phyloP scores from a whole-genome alignment of 257 asterid species.

The Capsicum chinense region DNA sequence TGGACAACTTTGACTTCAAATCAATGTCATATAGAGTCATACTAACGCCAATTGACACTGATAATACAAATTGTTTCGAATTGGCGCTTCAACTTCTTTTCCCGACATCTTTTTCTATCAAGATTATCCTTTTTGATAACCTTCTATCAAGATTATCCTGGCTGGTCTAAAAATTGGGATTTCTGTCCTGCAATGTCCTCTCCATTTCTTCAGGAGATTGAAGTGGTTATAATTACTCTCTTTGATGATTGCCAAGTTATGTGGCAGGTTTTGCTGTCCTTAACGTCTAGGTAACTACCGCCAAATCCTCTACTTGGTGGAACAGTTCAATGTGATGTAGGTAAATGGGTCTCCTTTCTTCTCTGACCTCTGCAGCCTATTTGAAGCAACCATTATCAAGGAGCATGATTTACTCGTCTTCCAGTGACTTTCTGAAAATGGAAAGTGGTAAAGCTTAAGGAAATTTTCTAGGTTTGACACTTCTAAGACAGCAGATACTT shows the following conservation, averaged over 20 bases:
- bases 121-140: no score
- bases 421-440: background rate
- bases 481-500: constrained; percentile 6
- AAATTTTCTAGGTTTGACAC: background rate
- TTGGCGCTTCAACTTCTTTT: background rate
- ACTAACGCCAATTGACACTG: background rate
- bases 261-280: background rate
- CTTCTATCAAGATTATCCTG: background rate
- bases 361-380: background rate
- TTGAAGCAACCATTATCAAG: constrained; percentile 7
- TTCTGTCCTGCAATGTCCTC: constrained; percentile 16
- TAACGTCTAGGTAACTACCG: background rate
- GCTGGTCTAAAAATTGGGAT: background rate
- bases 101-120: background rate
- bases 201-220: constrained; percentile 19
- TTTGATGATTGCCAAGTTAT: constrained; percentile 1
- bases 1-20: constrained; percentile 20
- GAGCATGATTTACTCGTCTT: background rate
- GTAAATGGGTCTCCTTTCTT: background rate
- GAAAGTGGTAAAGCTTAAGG: constrained; percentile 10
- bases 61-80: background rate
- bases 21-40: background rate
- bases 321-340: background rate
- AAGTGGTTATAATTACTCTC: background rate
- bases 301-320: constrained; percentile 23